Percentiles rank a stretch among this genome's conserved stretches.
Conservation (phyloP, 2,329 filamentous ascomycete genomes). For the Ceratocystis destructans region DNA sequence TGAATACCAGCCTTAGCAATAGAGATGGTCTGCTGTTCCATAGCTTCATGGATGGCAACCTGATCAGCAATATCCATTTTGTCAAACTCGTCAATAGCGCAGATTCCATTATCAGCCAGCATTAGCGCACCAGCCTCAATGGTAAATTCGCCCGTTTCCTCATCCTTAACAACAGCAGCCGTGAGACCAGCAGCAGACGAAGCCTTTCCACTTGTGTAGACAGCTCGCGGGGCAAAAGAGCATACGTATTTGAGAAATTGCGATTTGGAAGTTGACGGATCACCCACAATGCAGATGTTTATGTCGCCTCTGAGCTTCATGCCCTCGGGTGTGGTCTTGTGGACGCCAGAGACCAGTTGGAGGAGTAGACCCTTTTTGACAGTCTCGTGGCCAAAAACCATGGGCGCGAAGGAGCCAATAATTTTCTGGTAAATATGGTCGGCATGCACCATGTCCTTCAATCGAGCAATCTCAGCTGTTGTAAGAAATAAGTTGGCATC, state of each 20-base stretch:
- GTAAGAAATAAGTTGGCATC: conserved; percentile 30
- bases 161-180: conserved; percentile 91
- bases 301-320: conserved; percentile 95
- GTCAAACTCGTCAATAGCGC: conserved; percentile 97
- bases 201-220: conserved; percentile 95
- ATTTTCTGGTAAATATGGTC: conserved; percentile 89
- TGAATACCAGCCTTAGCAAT: conserved; percentile 98
- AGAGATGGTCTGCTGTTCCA: conserved; percentile 99
- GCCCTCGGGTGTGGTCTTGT: conserved; percentile 80
- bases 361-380: conserved; percentile 94
- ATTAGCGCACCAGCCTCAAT: conserved; percentile 97
- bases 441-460: conserved; percentile 85
- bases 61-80: conserved; percentile 98
- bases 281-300: conserved; percentile 96
- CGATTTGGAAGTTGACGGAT: conserved; percentile 92
- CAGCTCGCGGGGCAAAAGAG: conserved; percentile 86
- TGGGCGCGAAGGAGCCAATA: conserved; percentile 87
- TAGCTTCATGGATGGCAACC: conserved; percentile 98
- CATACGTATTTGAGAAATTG: conserved; percentile 98
- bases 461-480: conserved; percentile 76
- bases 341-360: conserved; percentile 90
- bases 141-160: conserved; percentile 96
- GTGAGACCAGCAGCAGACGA: conserved; percentile 96
- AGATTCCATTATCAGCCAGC: conserved; percentile 93
- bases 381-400: conserved; percentile 92